A percentile compares a stretch with the other conserved stretches of the same genome.
Conservation (phyloP, 352 stramenopile species). For the Phytophthora quininea region DNA sequence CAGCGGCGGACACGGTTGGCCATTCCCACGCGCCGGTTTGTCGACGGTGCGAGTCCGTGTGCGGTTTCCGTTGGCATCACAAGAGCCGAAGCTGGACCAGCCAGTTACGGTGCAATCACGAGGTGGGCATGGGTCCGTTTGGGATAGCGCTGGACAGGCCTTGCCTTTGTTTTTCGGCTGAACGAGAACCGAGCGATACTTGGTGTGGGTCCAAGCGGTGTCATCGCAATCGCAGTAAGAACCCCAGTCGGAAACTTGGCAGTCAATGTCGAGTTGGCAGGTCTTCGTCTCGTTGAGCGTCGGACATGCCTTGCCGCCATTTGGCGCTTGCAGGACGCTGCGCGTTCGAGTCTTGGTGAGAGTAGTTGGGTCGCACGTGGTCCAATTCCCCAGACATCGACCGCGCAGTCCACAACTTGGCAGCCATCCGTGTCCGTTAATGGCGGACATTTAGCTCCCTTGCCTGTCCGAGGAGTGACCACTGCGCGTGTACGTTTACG, state of each 20-base stretch:
- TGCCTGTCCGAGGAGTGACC: constrained; percentile 31
- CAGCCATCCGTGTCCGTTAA: constrained; percentile 47
- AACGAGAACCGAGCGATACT: constrained; percentile 42
- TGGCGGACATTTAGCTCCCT: constrained; percentile 42
- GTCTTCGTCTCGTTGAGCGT: constrained; percentile 31
- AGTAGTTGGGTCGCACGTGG: constrained; percentile 35
- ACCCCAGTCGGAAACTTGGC: constrained; percentile 55
- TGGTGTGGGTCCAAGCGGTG: constrained; percentile 32
- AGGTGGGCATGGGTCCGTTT: constrained; percentile 38
- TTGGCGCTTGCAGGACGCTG: constrained; percentile 22
- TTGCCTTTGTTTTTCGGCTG: constrained; percentile 42
- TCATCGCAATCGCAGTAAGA: constrained; percentile 44
- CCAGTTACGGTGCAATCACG: constrained; percentile 61
- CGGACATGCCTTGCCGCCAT: constrained; percentile 54
- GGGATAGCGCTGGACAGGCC: constrained; percentile 43
- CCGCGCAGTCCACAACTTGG: constrained; percentile 49
- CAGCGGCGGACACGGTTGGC: constrained; percentile 54
- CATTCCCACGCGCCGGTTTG: constrained; percentile 31
- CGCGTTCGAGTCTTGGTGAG: constrained; percentile 47
- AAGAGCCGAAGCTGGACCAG: constrained; percentile 52
- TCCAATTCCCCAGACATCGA: constrained; percentile 56
- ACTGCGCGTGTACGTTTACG: constrained; percentile 48
- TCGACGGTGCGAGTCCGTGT: constrained; percentile 47
- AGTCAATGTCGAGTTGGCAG: constrained; percentile 51
- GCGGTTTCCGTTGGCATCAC: constrained; percentile 42